phyloP scores from a whole-genome alignment of 2,329 filamentous ascomycete species.

The Dothidotthia symphoricarpi region DNA sequence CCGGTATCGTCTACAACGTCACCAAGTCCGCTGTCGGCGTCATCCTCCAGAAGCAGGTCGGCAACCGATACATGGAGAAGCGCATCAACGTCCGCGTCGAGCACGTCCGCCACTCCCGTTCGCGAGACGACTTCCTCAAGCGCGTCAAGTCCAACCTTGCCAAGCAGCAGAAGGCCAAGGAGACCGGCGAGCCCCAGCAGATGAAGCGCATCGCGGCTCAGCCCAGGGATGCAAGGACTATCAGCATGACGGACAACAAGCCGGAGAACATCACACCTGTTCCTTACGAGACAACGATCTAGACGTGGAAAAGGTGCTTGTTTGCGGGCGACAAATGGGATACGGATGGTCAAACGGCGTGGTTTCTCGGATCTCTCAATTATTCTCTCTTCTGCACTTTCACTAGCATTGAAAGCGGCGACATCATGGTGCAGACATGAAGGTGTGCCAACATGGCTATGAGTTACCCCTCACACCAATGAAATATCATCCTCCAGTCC shows the following conservation, averaged over 20 bases:
- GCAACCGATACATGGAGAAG: slow-evolving; percentile 99
- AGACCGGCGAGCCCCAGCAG: slow-evolving; percentile 79
- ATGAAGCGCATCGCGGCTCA: slow-evolving; percentile 85
- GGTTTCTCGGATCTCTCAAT: slow-evolving; percentile 42
- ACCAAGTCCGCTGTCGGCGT: slow-evolving; percentile 96
- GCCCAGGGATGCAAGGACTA: slow-evolving; percentile 77
- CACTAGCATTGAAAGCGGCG: slow-evolving; percentile 41
- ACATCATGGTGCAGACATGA: slow-evolving; percentile 37
- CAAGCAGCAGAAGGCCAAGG: slow-evolving; percentile 90
- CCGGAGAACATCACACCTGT: slow-evolving; percentile 90
- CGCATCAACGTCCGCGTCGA: slow-evolving; percentile 98
- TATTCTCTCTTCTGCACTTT: slow-evolving; percentile 42
- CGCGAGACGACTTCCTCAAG: slow-evolving; percentile 92
- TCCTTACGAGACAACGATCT: slow-evolving; percentile 98
- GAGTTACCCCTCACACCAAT: slow-evolving; percentile 39
- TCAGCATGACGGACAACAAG: slow-evolving; percentile 77
- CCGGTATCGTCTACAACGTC: slow-evolving; percentile 95
- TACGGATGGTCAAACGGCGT: slow-evolving; percentile 41
- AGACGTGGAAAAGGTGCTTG: slow-evolving; percentile 48
- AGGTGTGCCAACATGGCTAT: slow-evolving; percentile 38
- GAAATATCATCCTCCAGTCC: slow-evolving; percentile 32
- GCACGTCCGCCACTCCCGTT: slow-evolving; percentile 93
- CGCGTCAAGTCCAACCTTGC: slow-evolving; percentile 95
- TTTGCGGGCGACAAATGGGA: slow-evolving; percentile 37
- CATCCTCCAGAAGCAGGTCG: slow-evolving; percentile 96